Conservation (phyloP, 2,329 filamentous ascomycete genomes). For the Apiospora rasikravindrae region DNA sequence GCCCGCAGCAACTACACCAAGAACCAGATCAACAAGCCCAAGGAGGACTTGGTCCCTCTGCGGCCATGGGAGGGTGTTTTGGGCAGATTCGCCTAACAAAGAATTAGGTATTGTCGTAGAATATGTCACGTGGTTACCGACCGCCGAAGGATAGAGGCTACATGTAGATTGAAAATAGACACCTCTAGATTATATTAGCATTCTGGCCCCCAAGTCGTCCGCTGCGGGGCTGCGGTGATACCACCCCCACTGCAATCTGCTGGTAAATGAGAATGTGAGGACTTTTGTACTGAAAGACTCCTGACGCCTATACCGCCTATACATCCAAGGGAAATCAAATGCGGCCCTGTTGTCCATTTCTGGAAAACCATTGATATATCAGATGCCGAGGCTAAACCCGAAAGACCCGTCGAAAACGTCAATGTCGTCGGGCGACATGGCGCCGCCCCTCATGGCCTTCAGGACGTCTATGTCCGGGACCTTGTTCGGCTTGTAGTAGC, state of each 20-base stretch:
- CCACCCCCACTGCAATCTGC: background rate
- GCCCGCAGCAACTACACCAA: constrained; percentile 31
- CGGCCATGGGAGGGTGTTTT: constrained; percentile 37
- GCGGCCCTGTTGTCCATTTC: background rate
- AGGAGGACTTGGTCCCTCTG: constrained; percentile 26
- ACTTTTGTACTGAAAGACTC: background rate
- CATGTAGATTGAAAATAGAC: constrained; percentile 4
- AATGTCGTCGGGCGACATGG: constrained; percentile 21
- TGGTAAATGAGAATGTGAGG: background rate
- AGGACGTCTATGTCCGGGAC: constrained; percentile 62
- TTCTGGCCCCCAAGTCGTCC: background rate
- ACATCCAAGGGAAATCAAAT: background rate
- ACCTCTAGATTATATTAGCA: background rate
- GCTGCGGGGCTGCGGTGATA: background rate
- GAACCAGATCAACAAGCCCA: constrained; percentile 30
- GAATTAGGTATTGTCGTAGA: background rate
- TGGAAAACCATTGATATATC: background rate
- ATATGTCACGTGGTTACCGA: background rate
- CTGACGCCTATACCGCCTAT: background rate
- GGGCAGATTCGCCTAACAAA: constrained; percentile 23
- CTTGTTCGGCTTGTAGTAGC: constrained; percentile 68
- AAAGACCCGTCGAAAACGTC: constrained; percentile 21
- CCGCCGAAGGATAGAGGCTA: background rate
- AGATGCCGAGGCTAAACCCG: constrained; percentile 19
- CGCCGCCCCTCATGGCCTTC: constrained; percentile 57